A percentile compares a stretch with the other conserved stretches of the same genome.
phyloP scores from a whole-genome alignment of 129 eudicot genomes.

The Apium graveolens region DNA sequence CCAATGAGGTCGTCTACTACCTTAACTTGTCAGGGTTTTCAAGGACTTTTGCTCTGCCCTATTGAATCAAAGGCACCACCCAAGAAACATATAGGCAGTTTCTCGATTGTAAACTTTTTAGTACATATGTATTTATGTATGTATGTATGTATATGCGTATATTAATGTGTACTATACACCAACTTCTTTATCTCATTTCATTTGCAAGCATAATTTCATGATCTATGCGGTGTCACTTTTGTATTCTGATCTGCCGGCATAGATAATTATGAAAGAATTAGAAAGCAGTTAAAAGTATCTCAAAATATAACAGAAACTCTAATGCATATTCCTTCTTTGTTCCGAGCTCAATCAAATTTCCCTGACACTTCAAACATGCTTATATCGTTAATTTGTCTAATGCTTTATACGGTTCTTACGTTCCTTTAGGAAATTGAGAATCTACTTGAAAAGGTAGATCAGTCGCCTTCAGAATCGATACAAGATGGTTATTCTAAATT shows the following conservation, averaged over 20 bases:
- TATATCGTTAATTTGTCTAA: neutral
- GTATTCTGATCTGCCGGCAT: neutral
- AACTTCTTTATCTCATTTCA: no score
- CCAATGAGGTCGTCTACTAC: neutral
- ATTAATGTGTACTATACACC: no score
- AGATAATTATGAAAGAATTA: neutral
- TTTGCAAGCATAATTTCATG: neutral
- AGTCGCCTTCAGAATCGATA: constrained; percentile 68
- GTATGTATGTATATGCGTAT: no score
- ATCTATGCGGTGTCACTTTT: neutral
- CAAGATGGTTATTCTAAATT: constrained; percentile 59
- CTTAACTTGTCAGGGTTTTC: neutral
- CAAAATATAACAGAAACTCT: neutral
- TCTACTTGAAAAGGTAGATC: constrained; percentile 58
- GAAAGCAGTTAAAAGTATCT: neutral
- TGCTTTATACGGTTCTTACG: neutral
- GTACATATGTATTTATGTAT: no score
- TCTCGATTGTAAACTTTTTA: neutral
- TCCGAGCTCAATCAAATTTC: neutral
- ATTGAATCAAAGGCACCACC: neutral
- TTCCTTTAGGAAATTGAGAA: constrained; percentile 46
- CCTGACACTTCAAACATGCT: neutral
- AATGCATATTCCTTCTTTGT: neutral
- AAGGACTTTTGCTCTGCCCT: neutral
- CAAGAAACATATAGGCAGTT: neutral